Evolutionary conservation across 495 filamentous ascomycete species (phyloP), one percentile per base, ranked within the genome.

Genomic region (Opeltia flavorubescens): DNA sequence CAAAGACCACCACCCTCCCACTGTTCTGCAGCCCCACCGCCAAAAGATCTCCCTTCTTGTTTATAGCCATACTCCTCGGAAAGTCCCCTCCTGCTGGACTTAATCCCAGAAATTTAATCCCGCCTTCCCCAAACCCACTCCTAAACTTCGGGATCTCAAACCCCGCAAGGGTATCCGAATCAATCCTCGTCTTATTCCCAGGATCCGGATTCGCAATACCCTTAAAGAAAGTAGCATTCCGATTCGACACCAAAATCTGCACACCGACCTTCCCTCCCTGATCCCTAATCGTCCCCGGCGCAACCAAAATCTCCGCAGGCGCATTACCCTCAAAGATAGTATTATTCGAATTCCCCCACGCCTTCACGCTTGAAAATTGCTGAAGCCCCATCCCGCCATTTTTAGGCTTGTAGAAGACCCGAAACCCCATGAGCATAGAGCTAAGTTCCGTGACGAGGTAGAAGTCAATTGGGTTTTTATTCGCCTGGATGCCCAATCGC

Each of bases 1-100:
- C 55, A 43, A 84, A 69, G 55, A 86, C 59, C 9, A 70, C 78
- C 5, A 83, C 75, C 35, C 69, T 72, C 25, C 69, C 65, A 45
- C 71, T 73, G 3, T 55, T 62, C 61, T 83, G 78, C 50, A 80
- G 65, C n/a, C 75, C 78, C 40, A 80, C 70, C 1, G 76, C 80
- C 2, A 78, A 66, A 38, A 78, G 56, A 52, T 69, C 70, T 1
- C 81, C 81, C 5, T 67, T 69, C 48, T 67, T 67, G 53, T 79
- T 84, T 52, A 87, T 62, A 28, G 70, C 74, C 58, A 86, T 77
- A 26, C 82, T 78, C 33, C 83, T 63, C 5, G 84, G 83, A 38
- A 67, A 62, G 4, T 61, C 52, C 3, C 83, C 83, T 21, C 74
- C 76, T 3, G 80, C 69, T 0, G 78, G 61, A 11, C 63, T 68